A percentile compares a stretch with the other conserved stretches of the same genome.
Conservation (phyloP, 2,329 filamentous ascomycete species). For the Fusarium torreyae region DNA sequence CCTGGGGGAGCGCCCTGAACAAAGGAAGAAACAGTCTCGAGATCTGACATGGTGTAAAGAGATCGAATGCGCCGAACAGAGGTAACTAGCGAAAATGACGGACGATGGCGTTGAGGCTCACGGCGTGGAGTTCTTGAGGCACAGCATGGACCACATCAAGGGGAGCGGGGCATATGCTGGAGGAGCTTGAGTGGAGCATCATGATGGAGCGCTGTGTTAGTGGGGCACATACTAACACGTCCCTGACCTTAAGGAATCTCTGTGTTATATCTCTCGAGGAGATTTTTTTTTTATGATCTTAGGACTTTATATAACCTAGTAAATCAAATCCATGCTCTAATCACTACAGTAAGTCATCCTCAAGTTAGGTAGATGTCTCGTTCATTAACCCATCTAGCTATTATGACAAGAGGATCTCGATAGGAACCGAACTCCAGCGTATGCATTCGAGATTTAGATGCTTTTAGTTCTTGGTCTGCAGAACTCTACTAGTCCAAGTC, state of each 20-base stretch:
- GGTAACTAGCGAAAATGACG: conserved; percentile 9
- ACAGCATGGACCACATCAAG: conserved; percentile 36
- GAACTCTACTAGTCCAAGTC: not conserved
- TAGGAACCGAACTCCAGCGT: not conserved
- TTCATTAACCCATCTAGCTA: no score
- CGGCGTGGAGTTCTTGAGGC: conserved; percentile 38
- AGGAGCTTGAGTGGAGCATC: conserved; percentile 45
- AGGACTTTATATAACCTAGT: no score
- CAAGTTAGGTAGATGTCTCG: no score
- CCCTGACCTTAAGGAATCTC: not conserved
- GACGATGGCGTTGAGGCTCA: conserved; percentile 42
- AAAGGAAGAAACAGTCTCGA: conserved; percentile 79
- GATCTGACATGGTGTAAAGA: conserved; percentile 54
- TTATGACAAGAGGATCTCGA: no score
- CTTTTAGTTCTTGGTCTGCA: conserved; percentile 11
- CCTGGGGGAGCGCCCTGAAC: conserved; percentile 95
- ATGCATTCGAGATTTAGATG: conserved; percentile 2
- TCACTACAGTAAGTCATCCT: no score
- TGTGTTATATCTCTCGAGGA: no score
- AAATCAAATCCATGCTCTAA: no score
- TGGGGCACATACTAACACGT: conserved; percentile 17
- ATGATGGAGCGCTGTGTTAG: conserved; percentile 24
- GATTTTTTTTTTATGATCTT: no score
- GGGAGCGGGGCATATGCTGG: conserved; percentile 46
- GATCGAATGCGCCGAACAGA: conserved; percentile 24